Evolutionary conservation across 108 stramenopile genomes (phyloP), one percentile per base, ranked within the genome.

Genomic region (Discostella stelligeroides): DNA sequence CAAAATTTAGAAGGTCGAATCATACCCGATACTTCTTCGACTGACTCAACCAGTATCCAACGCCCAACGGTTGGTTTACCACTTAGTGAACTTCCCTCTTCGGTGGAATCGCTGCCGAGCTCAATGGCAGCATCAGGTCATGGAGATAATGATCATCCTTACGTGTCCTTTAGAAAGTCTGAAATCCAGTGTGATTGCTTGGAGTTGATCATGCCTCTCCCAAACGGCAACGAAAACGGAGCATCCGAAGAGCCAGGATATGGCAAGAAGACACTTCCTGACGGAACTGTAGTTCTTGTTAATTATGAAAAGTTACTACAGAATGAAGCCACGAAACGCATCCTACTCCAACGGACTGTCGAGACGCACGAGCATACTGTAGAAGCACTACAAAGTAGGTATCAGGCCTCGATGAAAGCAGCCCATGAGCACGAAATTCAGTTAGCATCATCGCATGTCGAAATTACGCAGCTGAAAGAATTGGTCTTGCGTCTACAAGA

Each of bases 301-400:
- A 80, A 90, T 54, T 88, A 85, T 38, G 80, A 85, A 46, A 66
- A 84, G 60, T 74, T 88, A 4, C 75, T 91, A 23, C 68, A 80
- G 55, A 64, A 77, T 20, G 87, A 91, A 69, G 86, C 83, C 25
- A 82, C 80, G 11, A 91, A 88, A 59, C 75, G 90, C 14, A 80
- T 79, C 13, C 78, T 91, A 11, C 59, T 91, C 9, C 84, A 91
- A 61, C 67, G 88, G 50, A 85, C 86, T 46, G 58, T 82, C 7
- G 77, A 84, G 34, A 58, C 59, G 10, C 69, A 70, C 34, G 64
- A 78, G 49, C 68, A 64, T 29, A 70, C 63, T 7, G 51, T 70
- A 1, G 58, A 65, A 56, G 66, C 63, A 18, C 29, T 70, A 5
- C 59, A 68, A 25, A n/a, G 30, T 15, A 56, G 28, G 12, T 42